phyloP scores from a whole-genome alignment of 495 filamentous ascomycete species.

The Penicillium egyptiacum region DNA sequence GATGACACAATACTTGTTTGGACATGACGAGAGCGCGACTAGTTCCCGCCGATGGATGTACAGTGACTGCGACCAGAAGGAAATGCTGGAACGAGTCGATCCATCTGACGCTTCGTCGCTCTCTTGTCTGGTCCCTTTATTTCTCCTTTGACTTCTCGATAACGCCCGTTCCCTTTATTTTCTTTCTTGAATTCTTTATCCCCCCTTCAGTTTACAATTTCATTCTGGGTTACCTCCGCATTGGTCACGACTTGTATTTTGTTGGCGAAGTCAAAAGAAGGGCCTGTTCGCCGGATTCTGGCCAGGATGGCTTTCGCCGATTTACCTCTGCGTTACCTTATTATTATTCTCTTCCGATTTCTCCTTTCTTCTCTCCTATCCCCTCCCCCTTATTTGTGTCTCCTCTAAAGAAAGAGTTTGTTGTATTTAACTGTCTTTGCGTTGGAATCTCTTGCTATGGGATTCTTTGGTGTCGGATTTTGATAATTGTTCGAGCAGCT shows the following conservation, averaged over 20 bases:
- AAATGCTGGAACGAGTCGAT: constrained; percentile 6
- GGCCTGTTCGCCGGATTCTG: constrained; percentile 36
- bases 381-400: constrained; percentile 28
- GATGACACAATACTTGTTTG: constrained; percentile 31
- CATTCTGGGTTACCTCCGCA: constrained; percentile 35
- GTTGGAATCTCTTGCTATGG: constrained; percentile 18
- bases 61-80: constrained; percentile 4
- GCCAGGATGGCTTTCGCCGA: constrained; percentile 34
- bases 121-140: constrained; percentile 11
- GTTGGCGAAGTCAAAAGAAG: constrained; percentile 33
- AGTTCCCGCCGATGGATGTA: constrained; percentile 17
- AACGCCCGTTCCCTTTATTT: constrained; percentile 35
- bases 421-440: constrained; percentile 36
- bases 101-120: constrained; percentile 13
- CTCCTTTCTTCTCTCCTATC: constrained; percentile 27
- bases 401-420: constrained; percentile 28
- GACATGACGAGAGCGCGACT: constrained; percentile 26
- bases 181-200: constrained; percentile 21
- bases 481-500: constrained; percentile 26
- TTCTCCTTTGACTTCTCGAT: constrained; percentile 22
- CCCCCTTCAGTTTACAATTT: constrained; percentile 23
- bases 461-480: constrained; percentile 28
- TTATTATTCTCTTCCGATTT: constrained; percentile 17
- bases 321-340: constrained; percentile 26
- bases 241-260: constrained; percentile 44